These are phyloP conservation scores for Byssoonygena ceratinophila DNA, from an alignment of 2,329 filamentous ascomycete species.

Conservation along the genomic window DNA sequence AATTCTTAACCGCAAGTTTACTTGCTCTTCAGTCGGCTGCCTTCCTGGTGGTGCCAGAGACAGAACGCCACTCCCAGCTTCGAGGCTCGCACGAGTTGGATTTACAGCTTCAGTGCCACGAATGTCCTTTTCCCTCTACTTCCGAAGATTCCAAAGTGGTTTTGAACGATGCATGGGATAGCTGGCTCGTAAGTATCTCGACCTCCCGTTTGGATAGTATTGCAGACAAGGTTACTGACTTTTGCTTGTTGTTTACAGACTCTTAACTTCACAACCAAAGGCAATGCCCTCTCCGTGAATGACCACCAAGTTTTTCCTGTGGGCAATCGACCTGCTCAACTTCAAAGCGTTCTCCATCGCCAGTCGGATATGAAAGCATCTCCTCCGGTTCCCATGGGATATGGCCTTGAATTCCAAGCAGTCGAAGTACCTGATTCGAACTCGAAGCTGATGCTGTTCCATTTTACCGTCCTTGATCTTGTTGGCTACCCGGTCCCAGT, in stretches of 20 bases:
- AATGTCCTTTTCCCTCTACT: constrained; percentile 32
- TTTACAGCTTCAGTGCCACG: constrained; percentile 29
- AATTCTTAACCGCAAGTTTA: constrained; percentile 27
- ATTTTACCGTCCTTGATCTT: constrained; percentile 39
- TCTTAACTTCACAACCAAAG: constrained; percentile 30
- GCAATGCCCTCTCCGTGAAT: constrained; percentile 30
- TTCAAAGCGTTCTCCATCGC: constrained; percentile 28
- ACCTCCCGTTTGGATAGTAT: not conserved
- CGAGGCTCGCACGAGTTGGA: constrained; percentile 22
- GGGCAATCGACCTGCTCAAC: constrained; percentile 20
- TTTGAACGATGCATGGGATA: constrained; percentile 29
- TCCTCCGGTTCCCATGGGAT: constrained; percentile 32
- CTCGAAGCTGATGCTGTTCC: constrained; percentile 30
- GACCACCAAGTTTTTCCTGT: constrained; percentile 33
- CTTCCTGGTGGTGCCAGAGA: constrained; percentile 30
- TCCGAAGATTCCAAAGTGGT: constrained; percentile 23
- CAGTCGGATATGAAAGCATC: constrained; percentile 30
- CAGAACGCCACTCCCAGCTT: constrained; percentile 13
- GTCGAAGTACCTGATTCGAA: constrained; percentile 22
- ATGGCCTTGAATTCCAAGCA: constrained; percentile 33
- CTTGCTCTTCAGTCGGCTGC: constrained; percentile 30
- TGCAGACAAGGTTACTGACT: constrained; percentile 1
- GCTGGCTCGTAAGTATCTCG: constrained; percentile 28
- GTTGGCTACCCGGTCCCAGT: constrained; percentile 35
- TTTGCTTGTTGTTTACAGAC: constrained; percentile 20